Base-by-base conservation (phyloP, 441 rosid species). In the Adansonia rubrostipa region DNA sequence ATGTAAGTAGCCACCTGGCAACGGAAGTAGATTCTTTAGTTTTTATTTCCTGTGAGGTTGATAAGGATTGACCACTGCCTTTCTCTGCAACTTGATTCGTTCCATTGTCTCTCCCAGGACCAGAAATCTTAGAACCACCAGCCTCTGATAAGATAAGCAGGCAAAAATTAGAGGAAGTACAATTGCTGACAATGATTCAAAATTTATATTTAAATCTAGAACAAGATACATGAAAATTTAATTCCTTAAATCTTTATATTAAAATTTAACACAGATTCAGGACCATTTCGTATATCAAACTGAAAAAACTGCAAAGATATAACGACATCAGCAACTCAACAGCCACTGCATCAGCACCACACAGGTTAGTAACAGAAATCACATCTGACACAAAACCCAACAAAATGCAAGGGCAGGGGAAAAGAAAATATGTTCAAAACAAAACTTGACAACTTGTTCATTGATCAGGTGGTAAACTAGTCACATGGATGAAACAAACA, bases 51-150 rank as follows among this genome's bases (percentile, higher is more conserved):
- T 81, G 87, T 5, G 87, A 83, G 62, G 82, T 72, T 70, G 88
- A 86, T 58, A 83, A 74, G 22, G 89, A 88, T 65, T 85, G 82
- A 71, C 77, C 87, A 57, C 77, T 74, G 76, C 82, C 86, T 86
- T 90, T 90, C 78, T 91, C 92, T 58, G 84, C 77, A 79, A 84
- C 84, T 80, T 88, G 92, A 80, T 82, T 86, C 54, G 77, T 85
- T 88, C 85, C 93, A 81, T 68, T 85, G 79, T 88, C 89, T 82
- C 80, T 87, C 66, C 84, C 89, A 81, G 86, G 28, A 77, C 72
- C 86, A 64, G 84, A 88, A 78, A 76, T 85, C 89, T 84, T 92
- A 74, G 90, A 86, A 78, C 86, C 88, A 74, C 87, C 87, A 82
- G 85, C 89, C 88, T 90, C 99, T 95, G 87, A 82, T 74, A 67